Conservation (phyloP, 78 protist species). For the Dictyostelium purpureum region DNA sequence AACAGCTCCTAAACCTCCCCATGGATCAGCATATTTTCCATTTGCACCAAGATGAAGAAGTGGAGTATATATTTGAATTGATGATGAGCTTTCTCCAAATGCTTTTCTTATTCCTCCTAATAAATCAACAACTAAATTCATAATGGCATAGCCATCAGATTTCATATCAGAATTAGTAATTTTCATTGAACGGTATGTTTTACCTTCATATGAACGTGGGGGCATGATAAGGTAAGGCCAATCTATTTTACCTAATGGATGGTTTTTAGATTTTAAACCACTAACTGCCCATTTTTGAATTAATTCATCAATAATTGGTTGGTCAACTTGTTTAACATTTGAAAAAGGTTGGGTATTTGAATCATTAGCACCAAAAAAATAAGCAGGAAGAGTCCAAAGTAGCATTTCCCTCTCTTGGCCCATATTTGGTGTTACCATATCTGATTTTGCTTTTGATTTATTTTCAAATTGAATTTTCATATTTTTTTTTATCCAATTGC, state of each 20-base stretch:
- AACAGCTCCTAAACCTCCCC: conserved; percentile 34
- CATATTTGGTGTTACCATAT: background rate
- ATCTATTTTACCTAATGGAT: background rate
- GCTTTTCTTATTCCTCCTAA: background rate
- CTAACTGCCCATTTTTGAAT: conserved; percentile 24
- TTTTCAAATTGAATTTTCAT: background rate
- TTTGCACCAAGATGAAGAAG: background rate
- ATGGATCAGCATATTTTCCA: background rate
- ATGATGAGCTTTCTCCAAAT: conserved; percentile 1
- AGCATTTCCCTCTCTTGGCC: background rate
- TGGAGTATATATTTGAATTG: conserved; percentile 9
- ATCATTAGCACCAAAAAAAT: conserved; percentile 38
- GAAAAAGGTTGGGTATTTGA: background rate
- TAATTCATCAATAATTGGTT: background rate
- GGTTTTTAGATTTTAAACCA: background rate
- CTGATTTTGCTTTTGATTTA: background rate
- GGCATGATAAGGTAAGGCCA: background rate
- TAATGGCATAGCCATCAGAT: conserved; percentile 3
- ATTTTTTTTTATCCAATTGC: background rate
- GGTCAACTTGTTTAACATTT: background rate
- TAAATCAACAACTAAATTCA: background rate
- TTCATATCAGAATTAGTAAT: background rate
- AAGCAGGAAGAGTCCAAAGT: conserved; percentile 13
- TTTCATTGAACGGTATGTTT: background rate
- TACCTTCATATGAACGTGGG: background rate